Percentiles rank a stretch among this genome's conserved stretches.
phyloP scores from a whole-genome alignment of 805 yeast genomes.

The Candida nonsorbophila region DNA sequence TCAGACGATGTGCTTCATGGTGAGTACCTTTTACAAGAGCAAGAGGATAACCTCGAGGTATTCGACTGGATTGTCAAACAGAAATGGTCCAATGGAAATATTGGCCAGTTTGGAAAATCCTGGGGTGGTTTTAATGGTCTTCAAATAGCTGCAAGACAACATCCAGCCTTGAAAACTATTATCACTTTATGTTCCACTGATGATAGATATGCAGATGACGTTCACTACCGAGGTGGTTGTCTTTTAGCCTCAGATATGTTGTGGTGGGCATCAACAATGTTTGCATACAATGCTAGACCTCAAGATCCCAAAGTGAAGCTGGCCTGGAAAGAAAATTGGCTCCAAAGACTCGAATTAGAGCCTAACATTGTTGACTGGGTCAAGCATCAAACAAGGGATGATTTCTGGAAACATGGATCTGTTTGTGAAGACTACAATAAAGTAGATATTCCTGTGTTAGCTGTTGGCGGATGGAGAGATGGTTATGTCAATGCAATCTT shows the following conservation, averaged over 20 bases:
- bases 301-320: constrained; percentile 41
- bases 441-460: constrained; percentile 38
- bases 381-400: constrained; percentile 40
- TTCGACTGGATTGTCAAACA: constrained; percentile 39
- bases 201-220: constrained; percentile 44
- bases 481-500: constrained; percentile 42
- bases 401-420: constrained; percentile 45
- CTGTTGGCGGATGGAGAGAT: constrained; percentile 45
- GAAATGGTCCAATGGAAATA: constrained; percentile 40
- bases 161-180: constrained; percentile 39
- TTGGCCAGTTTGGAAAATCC: constrained; percentile 45
- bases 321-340: constrained; percentile 38
- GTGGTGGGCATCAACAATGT: constrained; percentile 49
- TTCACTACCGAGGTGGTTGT: constrained; percentile 46
- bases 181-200: constrained; percentile 44
- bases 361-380: constrained; percentile 42
- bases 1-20: constrained; percentile 37
- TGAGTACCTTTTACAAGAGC: constrained; percentile 40
- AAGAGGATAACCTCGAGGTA: constrained; percentile 37
- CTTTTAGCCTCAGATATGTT: constrained; percentile 41
- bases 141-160: constrained; percentile 42
- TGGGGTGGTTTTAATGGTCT: constrained; percentile 47
- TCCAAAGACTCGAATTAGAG: constrained; percentile 26
- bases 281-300: constrained; percentile 39
- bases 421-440: constrained; percentile 31